Base-by-base conservation (phyloP, 2,329 filamentous ascomycete genomes). In the Neurospora sp. region DNA sequence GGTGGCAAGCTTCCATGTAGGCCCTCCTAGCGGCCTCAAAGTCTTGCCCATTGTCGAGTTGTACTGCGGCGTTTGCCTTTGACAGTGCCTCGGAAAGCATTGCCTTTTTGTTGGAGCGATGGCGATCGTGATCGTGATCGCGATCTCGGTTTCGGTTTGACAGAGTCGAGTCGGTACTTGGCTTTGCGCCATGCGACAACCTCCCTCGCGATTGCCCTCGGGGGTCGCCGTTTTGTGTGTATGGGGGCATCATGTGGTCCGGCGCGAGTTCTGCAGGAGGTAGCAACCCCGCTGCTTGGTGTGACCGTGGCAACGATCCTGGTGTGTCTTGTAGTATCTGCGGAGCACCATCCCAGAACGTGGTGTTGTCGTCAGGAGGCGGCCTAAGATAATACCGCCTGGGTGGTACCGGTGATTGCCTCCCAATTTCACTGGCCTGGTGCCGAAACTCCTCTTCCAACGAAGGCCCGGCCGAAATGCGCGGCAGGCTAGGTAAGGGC, bases 1-100 rank as follows among this genome's bases (percentile, higher is more conserved):
- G 84, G 69, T 90, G 87, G 78, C 96, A 99, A 4, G 96, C 96
- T 80, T 99, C 96, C 11, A 87, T 85, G 78, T 99, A 99, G 15
- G 95, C 93, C 76, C 93, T 88, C 77, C 96, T 90, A 19, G 96
- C 96, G 52, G 92, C 93, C 78, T 95, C 92, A 73, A 96, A 95
- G 77, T 98, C 97, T 76, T 96, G 92, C 15, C 93, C 93, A 86
- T 97, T 98, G 81, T 99, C 96, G 52, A 99, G 87, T 74, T 97
- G 87, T 36, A 99, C 96, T 28, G 96, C 96, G 12, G 92, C 95
- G 77, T 99, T 97, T 67, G 96, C 96, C 81, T 97, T 97, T 78
- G 97, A 91, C 69, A 99, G 83, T 0, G 96, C 96, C 75, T 92
- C 92, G n/a, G 95, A 97, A 41, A 99, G 86, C 94, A 98, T 98